phyloP scores from a whole-genome alignment of 2,329 filamentous ascomycete genomes.

The Aspergillus amoenus region DNA sequence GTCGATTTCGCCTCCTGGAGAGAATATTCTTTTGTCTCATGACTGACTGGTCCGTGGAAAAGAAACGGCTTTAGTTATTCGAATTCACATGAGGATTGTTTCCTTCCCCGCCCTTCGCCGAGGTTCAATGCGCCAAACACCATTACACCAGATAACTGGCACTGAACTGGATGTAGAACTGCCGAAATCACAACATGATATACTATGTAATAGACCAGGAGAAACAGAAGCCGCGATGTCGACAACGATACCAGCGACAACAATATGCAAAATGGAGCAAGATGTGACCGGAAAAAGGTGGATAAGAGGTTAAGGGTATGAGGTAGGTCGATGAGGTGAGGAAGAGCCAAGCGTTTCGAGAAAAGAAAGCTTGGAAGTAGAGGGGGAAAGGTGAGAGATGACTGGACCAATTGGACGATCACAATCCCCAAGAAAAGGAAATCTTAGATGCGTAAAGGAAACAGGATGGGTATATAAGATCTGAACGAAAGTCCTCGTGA shows the following conservation, averaged over 20 bases:
- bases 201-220: constrained; percentile 13
- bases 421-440: constrained; percentile 17
- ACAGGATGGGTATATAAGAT: constrained; percentile 26
- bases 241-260: constrained; percentile 18
- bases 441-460: constrained; percentile 23
- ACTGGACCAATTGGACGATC: constrained; percentile 9
- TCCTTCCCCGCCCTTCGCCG: not conserved
- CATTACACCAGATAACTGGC: constrained; percentile 22
- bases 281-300: constrained; percentile 8
- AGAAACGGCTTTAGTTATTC: constrained; percentile 8
- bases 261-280: constrained; percentile 18
- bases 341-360: constrained; percentile 5
- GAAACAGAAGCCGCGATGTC: constrained; percentile 12
- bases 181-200: constrained; percentile 22
- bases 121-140: constrained; percentile 23
- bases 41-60: not conserved
- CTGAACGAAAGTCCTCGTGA: constrained; percentile 28
- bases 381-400: constrained; percentile 10
- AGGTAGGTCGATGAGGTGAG: not conserved
- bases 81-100: not conserved
- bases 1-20: not conserved
- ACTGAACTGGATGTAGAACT: constrained; percentile 17
- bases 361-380: constrained; percentile 11
- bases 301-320: not conserved
- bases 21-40: not conserved